A percentile compares a stretch with the other conserved stretches of the same genome.
Conservation (phyloP, 2,329 filamentous ascomycete species). For the Zasmidium cellare region DNA sequence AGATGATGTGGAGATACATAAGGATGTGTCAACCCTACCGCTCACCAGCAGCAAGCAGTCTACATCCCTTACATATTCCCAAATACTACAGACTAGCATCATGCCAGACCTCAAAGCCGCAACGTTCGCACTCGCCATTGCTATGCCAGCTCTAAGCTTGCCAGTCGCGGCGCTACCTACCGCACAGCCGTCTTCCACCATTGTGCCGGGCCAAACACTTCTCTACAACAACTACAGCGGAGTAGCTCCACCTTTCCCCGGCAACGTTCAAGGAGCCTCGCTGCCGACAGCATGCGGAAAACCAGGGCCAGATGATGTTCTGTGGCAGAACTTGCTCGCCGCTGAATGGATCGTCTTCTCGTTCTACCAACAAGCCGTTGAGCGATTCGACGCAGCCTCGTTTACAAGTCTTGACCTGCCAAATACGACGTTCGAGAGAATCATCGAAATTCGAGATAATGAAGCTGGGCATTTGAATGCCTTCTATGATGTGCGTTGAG, state of each 20-base stretch:
- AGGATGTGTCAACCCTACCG: too few relatives aligned
- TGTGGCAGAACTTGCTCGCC: neutral
- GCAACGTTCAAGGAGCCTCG: neutral
- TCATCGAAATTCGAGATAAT: constrained; percentile 1
- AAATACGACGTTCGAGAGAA: neutral
- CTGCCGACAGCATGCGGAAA: neutral
- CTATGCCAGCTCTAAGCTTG: neutral
- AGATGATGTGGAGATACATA: too few relatives aligned
- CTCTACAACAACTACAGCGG: constrained; percentile 2
- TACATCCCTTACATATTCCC: too few relatives aligned
- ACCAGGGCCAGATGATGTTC: neutral
- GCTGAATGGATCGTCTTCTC: constrained; percentile 1
- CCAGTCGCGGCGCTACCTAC: neutral
- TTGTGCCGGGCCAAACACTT: neutral
- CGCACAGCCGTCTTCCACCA: neutral
- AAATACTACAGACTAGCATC: too few relatives aligned
- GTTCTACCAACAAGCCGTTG: neutral
- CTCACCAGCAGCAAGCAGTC: too few relatives aligned
- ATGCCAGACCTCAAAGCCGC: neutral
- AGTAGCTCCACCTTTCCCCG: neutral
- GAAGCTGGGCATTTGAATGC: constrained; percentile 46
- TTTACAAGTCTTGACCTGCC: constrained; percentile 1
- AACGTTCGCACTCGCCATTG: neutral
- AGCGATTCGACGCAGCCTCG: neutral
- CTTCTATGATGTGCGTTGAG: constrained; percentile 25